These are phyloP conservation scores for Orobanche coerulescens DNA, from an alignment of 257 asterid genomes.

Conservation along the genomic window DNA sequence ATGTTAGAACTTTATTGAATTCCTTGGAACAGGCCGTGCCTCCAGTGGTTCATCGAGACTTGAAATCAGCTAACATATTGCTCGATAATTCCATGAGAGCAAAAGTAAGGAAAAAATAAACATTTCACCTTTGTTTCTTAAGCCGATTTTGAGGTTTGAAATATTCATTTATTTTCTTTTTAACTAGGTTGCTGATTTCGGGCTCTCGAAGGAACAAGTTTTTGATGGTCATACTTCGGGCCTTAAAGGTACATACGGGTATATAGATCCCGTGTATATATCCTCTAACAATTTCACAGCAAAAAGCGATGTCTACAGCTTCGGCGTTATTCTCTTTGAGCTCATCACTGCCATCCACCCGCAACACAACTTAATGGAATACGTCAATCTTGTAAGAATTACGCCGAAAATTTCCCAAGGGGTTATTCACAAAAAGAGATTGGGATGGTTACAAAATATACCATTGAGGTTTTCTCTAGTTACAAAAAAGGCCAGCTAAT, in stretches of 20 bases:
- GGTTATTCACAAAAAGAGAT: too few relatives aligned
- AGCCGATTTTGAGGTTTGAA: conserved; percentile 3
- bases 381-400: conserved; percentile 79
- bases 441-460: neutral
- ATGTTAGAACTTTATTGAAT: conserved; percentile 16
- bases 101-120: conserved; percentile 41
- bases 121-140: neutral
- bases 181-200: conserved; percentile 93
- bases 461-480: neutral
- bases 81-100: conserved; percentile 79
- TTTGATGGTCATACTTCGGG: conserved; percentile 74
- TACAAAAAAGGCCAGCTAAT: neutral
- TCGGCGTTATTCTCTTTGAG: conserved; percentile 92
- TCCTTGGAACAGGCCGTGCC: conserved; percentile 76
- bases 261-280: conserved; percentile 82
- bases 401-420: neutral
- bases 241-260: conserved; percentile 92
- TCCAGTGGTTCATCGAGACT: conserved; percentile 84
- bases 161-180: conserved; percentile 8
- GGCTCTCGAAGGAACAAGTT: conserved; percentile 87
- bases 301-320: conserved; percentile 87
- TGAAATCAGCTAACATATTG: conserved; percentile 84
- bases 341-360: conserved; percentile 98
- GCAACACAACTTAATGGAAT: conserved; percentile 90
- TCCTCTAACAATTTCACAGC: conserved; percentile 76